phyloP scores from a whole-genome alignment of 495 filamentous ascomycete species.

The Amphirosellinia nigrospora region DNA sequence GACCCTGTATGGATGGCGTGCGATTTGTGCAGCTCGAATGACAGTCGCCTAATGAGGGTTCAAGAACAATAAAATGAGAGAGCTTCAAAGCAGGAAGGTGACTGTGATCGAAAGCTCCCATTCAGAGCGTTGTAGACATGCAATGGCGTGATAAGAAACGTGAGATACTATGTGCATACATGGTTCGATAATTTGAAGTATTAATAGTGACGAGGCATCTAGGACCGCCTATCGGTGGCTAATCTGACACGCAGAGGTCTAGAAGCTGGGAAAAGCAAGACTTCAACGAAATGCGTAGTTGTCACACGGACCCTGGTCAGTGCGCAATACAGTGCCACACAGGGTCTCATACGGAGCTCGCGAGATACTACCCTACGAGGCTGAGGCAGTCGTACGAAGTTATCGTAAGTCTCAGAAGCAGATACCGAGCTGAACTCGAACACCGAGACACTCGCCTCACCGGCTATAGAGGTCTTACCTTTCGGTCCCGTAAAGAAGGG shows the following conservation, averaged over 20 bases:
- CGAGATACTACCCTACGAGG: too few species aligned
- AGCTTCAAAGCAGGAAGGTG: neutral
- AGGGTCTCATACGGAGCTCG: too few species aligned
- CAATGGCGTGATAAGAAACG: neutral
- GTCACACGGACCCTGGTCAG: too few species aligned
- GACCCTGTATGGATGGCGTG: neutral
- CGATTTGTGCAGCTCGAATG: neutral
- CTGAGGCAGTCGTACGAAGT: too few species aligned
- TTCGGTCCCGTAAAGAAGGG: too few species aligned
- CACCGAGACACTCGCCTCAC: too few species aligned
- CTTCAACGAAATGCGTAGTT: neutral
- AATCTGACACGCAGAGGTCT: neutral
- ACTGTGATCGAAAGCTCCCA: neutral
- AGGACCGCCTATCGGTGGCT: neutral
- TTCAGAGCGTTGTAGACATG: neutral
- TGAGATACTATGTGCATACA: neutral
- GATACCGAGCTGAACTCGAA: too few species aligned
- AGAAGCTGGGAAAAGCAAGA: neutral
- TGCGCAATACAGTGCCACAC: too few species aligned
- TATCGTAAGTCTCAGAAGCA: too few species aligned
- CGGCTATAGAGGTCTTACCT: too few species aligned
- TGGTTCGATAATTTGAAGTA: neutral
- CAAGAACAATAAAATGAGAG: neutral
- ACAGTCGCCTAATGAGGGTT: neutral
- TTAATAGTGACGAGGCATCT: neutral